phyloP scores from a whole-genome alignment of 1,284 basidiomycete genomes.

The Papiliotrema laurentii region DNA sequence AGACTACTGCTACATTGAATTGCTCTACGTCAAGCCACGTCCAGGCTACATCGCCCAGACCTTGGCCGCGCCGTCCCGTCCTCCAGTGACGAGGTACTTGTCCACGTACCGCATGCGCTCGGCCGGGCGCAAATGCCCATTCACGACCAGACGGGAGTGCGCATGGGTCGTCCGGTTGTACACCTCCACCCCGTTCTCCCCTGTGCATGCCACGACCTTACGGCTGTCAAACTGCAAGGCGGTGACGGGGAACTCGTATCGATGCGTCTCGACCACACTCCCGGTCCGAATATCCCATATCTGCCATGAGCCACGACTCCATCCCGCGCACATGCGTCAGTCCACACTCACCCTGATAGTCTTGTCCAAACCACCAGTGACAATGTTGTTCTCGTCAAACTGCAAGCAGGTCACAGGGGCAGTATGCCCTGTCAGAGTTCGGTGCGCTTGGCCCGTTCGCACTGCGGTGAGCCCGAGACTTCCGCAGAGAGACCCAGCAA shows the following conservation, averaged over 20 bases:
- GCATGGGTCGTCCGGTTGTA: slow-evolving; percentile 95
- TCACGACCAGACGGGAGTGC: slow-evolving; percentile 74
- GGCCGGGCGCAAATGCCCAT: slow-evolving; percentile 88
- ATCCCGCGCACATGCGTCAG: not conserved
- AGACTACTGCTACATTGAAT: too few species aligned
- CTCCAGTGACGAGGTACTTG: slow-evolving; percentile 87
- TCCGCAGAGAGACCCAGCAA: slow-evolving; percentile 14
- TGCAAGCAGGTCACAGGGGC: slow-evolving; percentile 91
- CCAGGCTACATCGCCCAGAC: slow-evolving; percentile 77
- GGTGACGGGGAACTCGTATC: slow-evolving; percentile 87
- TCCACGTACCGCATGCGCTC: slow-evolving; percentile 94
- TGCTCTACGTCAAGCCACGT: too few species aligned
- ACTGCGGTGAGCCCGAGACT: slow-evolving; percentile 53
- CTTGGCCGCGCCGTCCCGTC: slow-evolving; percentile 81
- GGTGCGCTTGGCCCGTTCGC: slow-evolving; percentile 95
- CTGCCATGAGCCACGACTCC: slow-evolving; percentile 48
- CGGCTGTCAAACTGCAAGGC: slow-evolving; percentile 91
- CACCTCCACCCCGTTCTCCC: slow-evolving; percentile 88
- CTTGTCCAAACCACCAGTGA: slow-evolving; percentile 89
- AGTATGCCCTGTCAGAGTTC: slow-evolving; percentile 89
- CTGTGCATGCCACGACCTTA: slow-evolving; percentile 89
- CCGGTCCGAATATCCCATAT: slow-evolving; percentile 97
- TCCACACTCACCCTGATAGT: slow-evolving; percentile 67
- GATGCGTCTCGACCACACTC: slow-evolving; percentile 77
- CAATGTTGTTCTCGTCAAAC: slow-evolving; percentile 92